A percentile compares a stretch with the other conserved stretches of the same genome.
Evolutionary conservation across 257 asterid species (phyloP).

Genomic region (Plectranthus barbatus): DNA sequence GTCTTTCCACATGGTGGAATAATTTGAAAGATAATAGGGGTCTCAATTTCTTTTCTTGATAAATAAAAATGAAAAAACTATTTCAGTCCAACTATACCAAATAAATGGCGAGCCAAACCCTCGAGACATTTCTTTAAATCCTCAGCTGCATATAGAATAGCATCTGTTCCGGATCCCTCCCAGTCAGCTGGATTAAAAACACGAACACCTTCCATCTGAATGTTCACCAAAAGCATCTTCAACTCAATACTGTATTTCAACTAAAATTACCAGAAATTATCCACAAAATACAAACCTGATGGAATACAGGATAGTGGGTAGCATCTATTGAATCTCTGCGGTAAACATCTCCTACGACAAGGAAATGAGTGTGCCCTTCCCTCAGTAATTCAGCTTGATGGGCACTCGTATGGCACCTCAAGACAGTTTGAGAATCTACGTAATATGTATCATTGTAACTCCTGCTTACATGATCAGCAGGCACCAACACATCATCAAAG

Average conservation of each 20-base stretch:
- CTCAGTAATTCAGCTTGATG: conserved; percentile 88
- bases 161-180: conserved; percentile 67
- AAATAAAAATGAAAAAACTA: not conserved
- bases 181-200: conserved; percentile 58
- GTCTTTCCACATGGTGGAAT: not conserved
- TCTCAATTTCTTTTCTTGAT: not conserved
- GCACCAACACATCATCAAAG: conserved; percentile 94
- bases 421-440: conserved; percentile 80
- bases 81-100: conserved; percentile 39
- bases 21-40: not conserved
- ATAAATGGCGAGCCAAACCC: conserved; percentile 86
- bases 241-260: conserved; percentile 10
- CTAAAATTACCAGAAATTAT: conserved; percentile 26
- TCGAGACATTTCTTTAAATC: conserved; percentile 94
- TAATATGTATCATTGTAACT: conserved; percentile 90
- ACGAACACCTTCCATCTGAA: conserved; percentile 95
- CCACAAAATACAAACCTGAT: conserved; percentile 72
- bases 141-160: conserved; percentile 68
- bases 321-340: conserved; percentile 94
- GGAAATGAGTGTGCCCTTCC: conserved; percentile 68
- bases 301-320: conserved; percentile 97
- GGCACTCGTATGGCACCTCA: conserved; percentile 98
- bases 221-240: conserved; percentile 1
- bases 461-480: conserved; percentile 81
- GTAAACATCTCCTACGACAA: conserved; percentile 91